Percentiles rank a stretch among this genome's conserved stretches.
Conservation (phyloP, 2,329 filamentous ascomycete genomes). For the Hypoxylon sp. region DNA sequence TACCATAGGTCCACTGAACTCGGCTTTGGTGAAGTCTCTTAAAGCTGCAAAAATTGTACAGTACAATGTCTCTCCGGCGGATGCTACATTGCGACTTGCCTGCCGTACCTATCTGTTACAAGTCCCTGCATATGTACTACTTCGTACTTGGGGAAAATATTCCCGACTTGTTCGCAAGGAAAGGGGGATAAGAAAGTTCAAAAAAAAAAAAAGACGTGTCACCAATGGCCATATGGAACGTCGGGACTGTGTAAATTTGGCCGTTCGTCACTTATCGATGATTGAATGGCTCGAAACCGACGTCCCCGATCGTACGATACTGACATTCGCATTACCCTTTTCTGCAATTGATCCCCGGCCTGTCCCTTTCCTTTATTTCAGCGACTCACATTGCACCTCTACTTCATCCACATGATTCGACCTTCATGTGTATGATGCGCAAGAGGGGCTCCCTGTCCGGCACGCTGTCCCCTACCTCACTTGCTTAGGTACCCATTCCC, state of each 20-base stretch:
- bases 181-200: constrained; percentile 3
- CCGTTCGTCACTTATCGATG: constrained; percentile 15
- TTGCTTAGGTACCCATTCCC: constrained; percentile 16
- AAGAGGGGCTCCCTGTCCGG: constrained; percentile 30
- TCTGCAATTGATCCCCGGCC: constrained; percentile 21
- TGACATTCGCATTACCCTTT: constrained; percentile 24
- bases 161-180: constrained; percentile 25
- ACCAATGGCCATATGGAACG: constrained; percentile 32
- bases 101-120: constrained; percentile 24
- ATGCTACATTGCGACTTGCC: constrained; percentile 29
- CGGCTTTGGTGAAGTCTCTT: constrained; percentile 23
- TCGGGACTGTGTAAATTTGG: constrained; percentile 29
- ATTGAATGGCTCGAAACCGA: constrained; percentile 13
- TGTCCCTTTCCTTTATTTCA: constrained; percentile 24
- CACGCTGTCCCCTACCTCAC: constrained; percentile 26
- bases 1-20: constrained; percentile 1
- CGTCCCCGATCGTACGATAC: constrained; percentile 31
- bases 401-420: constrained; percentile 40
- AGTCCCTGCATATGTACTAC: constrained; percentile 38
- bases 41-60: constrained; percentile 31
- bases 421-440: constrained; percentile 41
- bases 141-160: constrained; percentile 27
- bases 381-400: constrained; percentile 18
- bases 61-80: constrained; percentile 17
- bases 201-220: constrained; percentile 33